phyloP scores from a whole-genome alignment of 495 filamentous ascomycete genomes.

The Daldinia decipiens region DNA sequence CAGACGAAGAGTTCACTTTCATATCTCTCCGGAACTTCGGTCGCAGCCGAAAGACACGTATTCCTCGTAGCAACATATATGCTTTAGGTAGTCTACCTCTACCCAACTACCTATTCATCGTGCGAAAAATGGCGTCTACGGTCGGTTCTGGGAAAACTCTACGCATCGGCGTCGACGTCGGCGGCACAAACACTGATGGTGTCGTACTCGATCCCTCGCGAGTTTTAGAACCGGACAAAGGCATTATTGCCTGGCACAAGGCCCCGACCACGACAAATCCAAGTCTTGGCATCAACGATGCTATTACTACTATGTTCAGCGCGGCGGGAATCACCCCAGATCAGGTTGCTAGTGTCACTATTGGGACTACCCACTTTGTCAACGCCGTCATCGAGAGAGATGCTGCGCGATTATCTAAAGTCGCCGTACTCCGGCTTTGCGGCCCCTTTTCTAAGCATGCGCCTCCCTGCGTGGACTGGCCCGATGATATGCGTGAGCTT shows the following conservation, averaged over 20 bases:
- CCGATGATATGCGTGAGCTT: slow-evolving; percentile 56
- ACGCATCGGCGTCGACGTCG: slow-evolving; percentile 60
- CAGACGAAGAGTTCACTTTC: neutral
- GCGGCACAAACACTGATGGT: slow-evolving; percentile 71
- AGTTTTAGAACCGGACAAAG: slow-evolving; percentile 50
- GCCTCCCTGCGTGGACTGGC: slow-evolving; percentile 64
- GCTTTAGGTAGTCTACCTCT: neutral
- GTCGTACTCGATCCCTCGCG: slow-evolving; percentile 64
- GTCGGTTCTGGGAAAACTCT: slow-evolving; percentile 36
- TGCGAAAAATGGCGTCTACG: slow-evolving; percentile 39
- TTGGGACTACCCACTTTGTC: slow-evolving; percentile 72
- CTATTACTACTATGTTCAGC: slow-evolving; percentile 59
- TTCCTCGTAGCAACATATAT: neutral
- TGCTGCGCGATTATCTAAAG: slow-evolving; percentile 58
- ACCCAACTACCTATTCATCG: neutral
- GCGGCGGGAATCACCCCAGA: slow-evolving; percentile 51
- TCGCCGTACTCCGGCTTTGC: slow-evolving; percentile 66
- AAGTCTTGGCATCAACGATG: slow-evolving; percentile 62
- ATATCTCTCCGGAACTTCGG: slow-evolving; percentile 8
- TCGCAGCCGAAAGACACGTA: slow-evolving; percentile 3
- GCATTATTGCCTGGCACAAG: slow-evolving; percentile 65
- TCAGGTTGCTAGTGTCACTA: slow-evolving; percentile 65
- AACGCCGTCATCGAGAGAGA: slow-evolving; percentile 71
- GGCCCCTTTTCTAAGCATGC: slow-evolving; percentile 65
- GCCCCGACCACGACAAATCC: slow-evolving; percentile 68